These are phyloP conservation scores for Ustanciosporium gigantosporum DNA, from an alignment of 1,284 basidiomycete species.

Conservation along the genomic window DNA sequence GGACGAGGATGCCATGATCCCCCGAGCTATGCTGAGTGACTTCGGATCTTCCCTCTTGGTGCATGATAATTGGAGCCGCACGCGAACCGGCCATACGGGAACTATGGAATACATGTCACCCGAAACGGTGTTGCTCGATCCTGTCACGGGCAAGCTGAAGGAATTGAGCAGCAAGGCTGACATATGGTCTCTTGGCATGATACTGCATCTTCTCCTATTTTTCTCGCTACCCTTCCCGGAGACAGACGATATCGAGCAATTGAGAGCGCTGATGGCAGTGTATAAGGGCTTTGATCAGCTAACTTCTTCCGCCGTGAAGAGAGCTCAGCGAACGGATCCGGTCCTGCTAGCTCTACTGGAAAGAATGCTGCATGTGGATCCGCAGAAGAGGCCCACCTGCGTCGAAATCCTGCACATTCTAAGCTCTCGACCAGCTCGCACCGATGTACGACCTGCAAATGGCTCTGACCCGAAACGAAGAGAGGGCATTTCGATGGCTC, in stretches of 20 bases:
- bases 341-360: slow-evolving; percentile 74
- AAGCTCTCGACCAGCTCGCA: background rate
- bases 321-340: slow-evolving; percentile 66
- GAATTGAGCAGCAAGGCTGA: slow-evolving; percentile 79
- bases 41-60: slow-evolving; percentile 76
- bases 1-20: slow-evolving; percentile 81
- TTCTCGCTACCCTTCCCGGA: slow-evolving; percentile 67
- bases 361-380: slow-evolving; percentile 69
- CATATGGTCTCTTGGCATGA: slow-evolving; percentile 74
- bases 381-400: slow-evolving; percentile 70
- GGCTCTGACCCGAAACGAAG: background rate
- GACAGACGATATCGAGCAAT: slow-evolving; percentile 67
- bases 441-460: background rate
- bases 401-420: slow-evolving; percentile 68
- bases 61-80: slow-evolving; percentile 46
- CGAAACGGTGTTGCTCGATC: slow-evolving; percentile 70
- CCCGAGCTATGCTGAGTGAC: slow-evolving; percentile 81
- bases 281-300: slow-evolving; percentile 71
- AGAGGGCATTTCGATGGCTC: slow-evolving; percentile 8
- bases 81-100: slow-evolving; percentile 80
- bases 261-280: slow-evolving; percentile 74
- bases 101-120: slow-evolving; percentile 78
- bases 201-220: slow-evolving; percentile 86
- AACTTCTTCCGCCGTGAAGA: background rate
- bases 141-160: slow-evolving; percentile 67